Base-by-base conservation (phyloP, 495 filamentous ascomycete species). In the Penicillium flavigenum region DNA sequence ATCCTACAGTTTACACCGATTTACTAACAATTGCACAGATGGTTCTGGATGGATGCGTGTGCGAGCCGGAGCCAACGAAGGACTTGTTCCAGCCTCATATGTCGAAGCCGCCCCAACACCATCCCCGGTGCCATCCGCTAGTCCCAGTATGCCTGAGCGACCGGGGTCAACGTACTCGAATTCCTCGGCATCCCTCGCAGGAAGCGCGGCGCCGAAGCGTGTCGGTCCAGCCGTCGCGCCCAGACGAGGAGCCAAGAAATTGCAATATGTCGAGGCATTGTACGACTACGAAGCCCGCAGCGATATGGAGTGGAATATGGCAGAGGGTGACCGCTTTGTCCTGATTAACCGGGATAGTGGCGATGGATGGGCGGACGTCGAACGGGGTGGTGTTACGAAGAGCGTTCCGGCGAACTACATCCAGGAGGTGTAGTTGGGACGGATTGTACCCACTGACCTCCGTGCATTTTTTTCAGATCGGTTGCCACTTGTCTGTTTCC, bases 351-450 rank as follows among this genome's bases (percentile, higher is more conserved):
- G 85, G 42, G 91, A 98, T 68, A 79, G 83, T 11, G 94, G 94
- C 1, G 94, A 97, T 75, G 94, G 94, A 14, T 98, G 94, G 94
- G 90, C 87, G 10, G 93, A 97, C 74, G 94, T 98, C 14, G 94
- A 97, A 77, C 88, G 88, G 59, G 89, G 87, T 24, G 94, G 94
- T n/a, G 74, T 82, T 43, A 90, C 87, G n/a, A 92, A 87, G 75
- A 96, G 90, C 67, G 93, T 98, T 47, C 93, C 93, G 16, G 91
- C 92, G 44, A 94, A 90, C 72, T 98, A 97, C 73, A 83, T 98
- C 54, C 89, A 91, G 71, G 84, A 84, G 66, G 83, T 92, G 51
- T 79, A 73, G 51, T 3, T 47, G n/a, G 41, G 20, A 26, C 11
- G 44, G 9, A 29, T 17, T 64, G 43, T 63, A 59, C 57, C 57